Conservation (phyloP, 2,329 filamentous ascomycete genomes). For the Calonectria honghensis region DNA sequence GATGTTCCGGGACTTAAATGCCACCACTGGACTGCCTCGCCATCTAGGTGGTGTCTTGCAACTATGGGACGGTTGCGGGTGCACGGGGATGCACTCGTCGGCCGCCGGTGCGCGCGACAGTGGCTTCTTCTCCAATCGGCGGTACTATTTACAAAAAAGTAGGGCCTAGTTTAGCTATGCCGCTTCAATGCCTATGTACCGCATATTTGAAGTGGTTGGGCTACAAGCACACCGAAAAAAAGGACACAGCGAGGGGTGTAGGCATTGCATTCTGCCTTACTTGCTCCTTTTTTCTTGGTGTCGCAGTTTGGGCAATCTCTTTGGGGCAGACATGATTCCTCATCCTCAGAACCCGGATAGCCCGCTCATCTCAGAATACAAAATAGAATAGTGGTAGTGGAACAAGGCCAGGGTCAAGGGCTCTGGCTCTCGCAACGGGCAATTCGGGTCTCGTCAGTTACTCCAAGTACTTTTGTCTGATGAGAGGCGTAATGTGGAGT, state of each 20-base stretch:
- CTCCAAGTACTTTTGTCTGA: slow-evolving; percentile 41
- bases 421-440: slow-evolving; percentile 32
- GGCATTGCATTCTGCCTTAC: neutral
- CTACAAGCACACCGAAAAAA: neutral
- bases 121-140: slow-evolving; percentile 16
- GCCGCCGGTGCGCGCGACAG: slow-evolving; percentile 22
- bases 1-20: slow-evolving; percentile 32
- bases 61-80: slow-evolving; percentile 28
- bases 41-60: slow-evolving; percentile 15
- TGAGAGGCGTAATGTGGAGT: slow-evolving; percentile 37
- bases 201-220: neutral
- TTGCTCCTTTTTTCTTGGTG: neutral
- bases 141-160: slow-evolving; percentile 9
- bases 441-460: slow-evolving; percentile 33
- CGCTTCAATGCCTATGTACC: slow-evolving; percentile 9
- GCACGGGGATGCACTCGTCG: slow-evolving; percentile 26
- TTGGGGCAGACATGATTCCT: slow-evolving; percentile 25
- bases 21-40: slow-evolving; percentile 20
- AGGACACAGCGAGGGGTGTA: neutral
- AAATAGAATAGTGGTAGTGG: slow-evolving; percentile 16
- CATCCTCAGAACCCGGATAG: slow-evolving; percentile 20
- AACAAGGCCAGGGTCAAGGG: slow-evolving; percentile 28
- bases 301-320: slow-evolving; percentile 5
- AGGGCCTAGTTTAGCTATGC: slow-evolving; percentile 5
- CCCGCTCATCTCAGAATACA: slow-evolving; percentile 25